Percentiles rank a stretch among this genome's conserved stretches.
phyloP scores from a whole-genome alignment of 768 basidiomycete genomes.

The Lactarius indigo region DNA sequence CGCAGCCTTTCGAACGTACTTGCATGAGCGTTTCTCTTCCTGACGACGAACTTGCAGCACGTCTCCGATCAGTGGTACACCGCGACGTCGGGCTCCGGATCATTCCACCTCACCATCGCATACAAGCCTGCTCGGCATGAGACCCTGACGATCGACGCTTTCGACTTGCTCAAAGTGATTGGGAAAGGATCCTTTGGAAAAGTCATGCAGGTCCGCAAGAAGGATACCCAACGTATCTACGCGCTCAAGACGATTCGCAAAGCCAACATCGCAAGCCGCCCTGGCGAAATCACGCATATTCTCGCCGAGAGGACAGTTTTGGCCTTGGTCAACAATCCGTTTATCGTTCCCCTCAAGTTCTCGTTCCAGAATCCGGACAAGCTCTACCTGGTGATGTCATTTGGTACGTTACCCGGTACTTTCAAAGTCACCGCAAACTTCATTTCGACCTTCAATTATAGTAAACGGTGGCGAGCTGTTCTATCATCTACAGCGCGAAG shows the following conservation, averaged over 20 bases:
- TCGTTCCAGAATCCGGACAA: constrained; percentile 99
- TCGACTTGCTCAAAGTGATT: constrained; percentile 96
- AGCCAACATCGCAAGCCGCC: constrained; percentile 93
- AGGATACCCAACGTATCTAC: constrained; percentile 96
- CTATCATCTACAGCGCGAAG: constrained; percentile 95
- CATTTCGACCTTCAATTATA: constrained; percentile 30
- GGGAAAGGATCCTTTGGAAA: constrained; percentile 98
- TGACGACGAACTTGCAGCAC: constrained; percentile 44
- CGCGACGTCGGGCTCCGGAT: constrained; percentile 79
- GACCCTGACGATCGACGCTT: constrained; percentile 90
- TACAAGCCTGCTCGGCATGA: constrained; percentile 86
- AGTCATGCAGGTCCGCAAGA: constrained; percentile 99
- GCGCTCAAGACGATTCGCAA: constrained; percentile 98
- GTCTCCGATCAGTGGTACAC: constrained; percentile 89
- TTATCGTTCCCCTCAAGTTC: constrained; percentile 98
- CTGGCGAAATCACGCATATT: constrained; percentile 97
- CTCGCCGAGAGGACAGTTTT: constrained; percentile 95
- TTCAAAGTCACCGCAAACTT: not conserved
- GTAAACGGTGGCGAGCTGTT: constrained; percentile 98
- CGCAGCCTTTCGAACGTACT: constrained; percentile 28
- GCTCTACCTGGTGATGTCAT: constrained; percentile 95
- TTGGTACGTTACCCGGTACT: constrained; percentile 49
- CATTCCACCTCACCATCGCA: constrained; percentile 93
- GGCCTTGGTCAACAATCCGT: constrained; percentile 96
- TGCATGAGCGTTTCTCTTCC: constrained; percentile 7